Evolutionary conservation across 139 green algal species (phyloP).

Genomic region (Chlamydomonas sp.): DNA sequence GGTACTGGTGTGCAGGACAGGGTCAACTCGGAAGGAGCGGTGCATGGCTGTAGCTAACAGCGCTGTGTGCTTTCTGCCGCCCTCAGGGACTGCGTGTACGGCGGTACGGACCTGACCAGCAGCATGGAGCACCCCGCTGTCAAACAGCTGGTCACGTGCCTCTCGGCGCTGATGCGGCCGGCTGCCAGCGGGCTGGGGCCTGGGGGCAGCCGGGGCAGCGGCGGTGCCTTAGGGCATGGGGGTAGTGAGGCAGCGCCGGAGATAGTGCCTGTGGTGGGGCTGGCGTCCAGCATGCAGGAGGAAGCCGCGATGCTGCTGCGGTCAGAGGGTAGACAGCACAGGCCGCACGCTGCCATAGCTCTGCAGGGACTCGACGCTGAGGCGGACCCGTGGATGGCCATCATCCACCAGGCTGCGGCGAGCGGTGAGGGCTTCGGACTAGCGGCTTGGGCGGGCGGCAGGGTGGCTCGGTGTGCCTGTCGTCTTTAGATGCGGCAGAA

Average conservation of each 20-base stretch:
- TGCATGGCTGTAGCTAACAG: not conserved
- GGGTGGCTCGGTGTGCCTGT: too few species aligned
- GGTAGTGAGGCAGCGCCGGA: not conserved
- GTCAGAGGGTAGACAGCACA: not conserved
- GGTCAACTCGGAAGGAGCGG: not conserved
- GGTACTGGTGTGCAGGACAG: not conserved
- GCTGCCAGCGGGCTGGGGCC: not conserved
- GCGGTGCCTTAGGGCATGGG: not conserved
- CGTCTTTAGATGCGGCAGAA: not conserved
- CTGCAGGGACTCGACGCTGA: not conserved
- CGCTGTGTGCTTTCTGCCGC: not conserved
- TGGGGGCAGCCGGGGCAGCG: not conserved
- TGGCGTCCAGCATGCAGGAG: not conserved
- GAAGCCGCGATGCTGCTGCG: not conserved
- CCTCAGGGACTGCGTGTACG: not conserved
- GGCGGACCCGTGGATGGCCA: not conserved
- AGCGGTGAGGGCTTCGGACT: not conserved
- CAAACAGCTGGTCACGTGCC: slow-evolving; percentile 8
- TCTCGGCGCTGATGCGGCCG: not conserved
- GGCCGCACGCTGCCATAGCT: not conserved
- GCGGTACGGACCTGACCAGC: slow-evolving; percentile 24
- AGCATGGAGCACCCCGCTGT: slow-evolving; percentile 33
- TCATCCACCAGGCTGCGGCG: not conserved
- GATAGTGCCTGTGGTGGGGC: not conserved
- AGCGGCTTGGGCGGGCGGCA: too few species aligned